phyloP scores from a whole-genome alignment of 257 asterid genomes.

The Solanum lignicaule region DNA sequence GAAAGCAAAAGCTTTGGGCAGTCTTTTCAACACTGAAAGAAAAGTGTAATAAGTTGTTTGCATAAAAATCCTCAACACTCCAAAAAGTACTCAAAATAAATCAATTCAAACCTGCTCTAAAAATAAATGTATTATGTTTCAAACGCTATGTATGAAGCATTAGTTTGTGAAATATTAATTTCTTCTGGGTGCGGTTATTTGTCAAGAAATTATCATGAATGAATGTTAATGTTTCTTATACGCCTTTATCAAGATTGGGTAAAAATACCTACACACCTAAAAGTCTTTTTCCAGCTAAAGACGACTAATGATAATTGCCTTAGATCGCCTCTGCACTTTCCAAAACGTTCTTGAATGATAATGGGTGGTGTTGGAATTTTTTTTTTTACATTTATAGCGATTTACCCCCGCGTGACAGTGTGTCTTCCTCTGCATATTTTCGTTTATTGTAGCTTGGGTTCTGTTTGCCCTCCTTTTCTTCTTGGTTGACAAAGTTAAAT shows the following conservation, averaged over 20 bases:
- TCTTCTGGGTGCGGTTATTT: background rate
- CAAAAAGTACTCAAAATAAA: background rate
- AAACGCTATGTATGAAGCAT: background rate
- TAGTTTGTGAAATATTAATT: background rate
- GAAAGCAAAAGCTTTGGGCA: conserved; percentile 23
- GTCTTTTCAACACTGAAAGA: conserved; percentile 2
- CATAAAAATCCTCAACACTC: background rate
- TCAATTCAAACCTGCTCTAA: background rate
- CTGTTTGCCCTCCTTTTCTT: too few species aligned
- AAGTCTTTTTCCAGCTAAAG: background rate
- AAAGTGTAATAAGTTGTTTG: background rate
- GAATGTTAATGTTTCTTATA: background rate
- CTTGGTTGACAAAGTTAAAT: too few species aligned
- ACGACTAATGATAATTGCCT: too few species aligned
- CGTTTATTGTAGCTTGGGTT: too few species aligned
- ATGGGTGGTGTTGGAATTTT: too few species aligned
- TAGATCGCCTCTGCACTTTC: too few species aligned
- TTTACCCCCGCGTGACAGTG: too few species aligned
- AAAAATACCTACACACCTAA: too few species aligned
- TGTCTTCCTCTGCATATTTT: too few species aligned
- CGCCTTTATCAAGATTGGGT: too few species aligned
- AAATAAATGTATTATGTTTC: background rate
- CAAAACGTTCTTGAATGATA: too few species aligned
- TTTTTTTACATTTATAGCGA: too few species aligned
- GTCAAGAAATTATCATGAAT: background rate